phyloP scores from a whole-genome alignment of 129 eudicot species.

The Kitagawia praeruptora region DNA sequence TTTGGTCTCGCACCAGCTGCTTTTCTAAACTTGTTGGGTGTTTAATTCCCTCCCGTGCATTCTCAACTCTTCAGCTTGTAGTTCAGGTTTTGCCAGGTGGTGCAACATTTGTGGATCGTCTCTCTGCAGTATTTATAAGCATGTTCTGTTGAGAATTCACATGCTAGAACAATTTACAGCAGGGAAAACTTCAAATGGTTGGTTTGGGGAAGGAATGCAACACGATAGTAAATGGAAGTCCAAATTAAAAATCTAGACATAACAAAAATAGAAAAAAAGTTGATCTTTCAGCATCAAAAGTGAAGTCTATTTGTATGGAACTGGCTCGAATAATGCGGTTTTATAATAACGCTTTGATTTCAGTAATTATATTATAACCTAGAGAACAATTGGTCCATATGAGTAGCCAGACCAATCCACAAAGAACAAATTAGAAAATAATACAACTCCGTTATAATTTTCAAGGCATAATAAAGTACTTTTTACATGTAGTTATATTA shows the following conservation, averaged over 20 bases:
- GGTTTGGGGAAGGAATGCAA: background rate
- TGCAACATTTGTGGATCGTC: background rate
- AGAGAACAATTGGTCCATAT: too few relatives aligned
- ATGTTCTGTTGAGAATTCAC: constrained; percentile 7
- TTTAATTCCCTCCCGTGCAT: background rate
- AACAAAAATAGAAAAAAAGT: too few relatives aligned
- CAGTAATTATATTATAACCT: too few relatives aligned
- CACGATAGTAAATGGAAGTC: background rate
- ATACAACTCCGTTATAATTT: too few relatives aligned
- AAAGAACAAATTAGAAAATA: too few relatives aligned
- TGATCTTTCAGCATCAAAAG: background rate
- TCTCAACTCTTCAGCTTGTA: background rate
- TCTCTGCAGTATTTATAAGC: background rate
- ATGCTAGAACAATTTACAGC: background rate
- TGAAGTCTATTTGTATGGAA: background rate
- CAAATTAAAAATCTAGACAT: background rate
- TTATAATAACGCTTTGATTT: too few relatives aligned
- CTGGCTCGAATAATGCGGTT: background rate
- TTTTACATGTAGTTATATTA: background rate
- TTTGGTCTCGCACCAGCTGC: constrained; percentile 1
- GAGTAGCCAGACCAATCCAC: too few relatives aligned
- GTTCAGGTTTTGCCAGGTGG: constrained; percentile 6
- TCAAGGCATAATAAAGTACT: background rate
- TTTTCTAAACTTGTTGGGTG: background rate
- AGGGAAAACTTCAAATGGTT: background rate